These are phyloP conservation scores for Cytospora piceicola DNA, from an alignment of 2,329 filamentous ascomycete species.

Conservation along the genomic window DNA sequence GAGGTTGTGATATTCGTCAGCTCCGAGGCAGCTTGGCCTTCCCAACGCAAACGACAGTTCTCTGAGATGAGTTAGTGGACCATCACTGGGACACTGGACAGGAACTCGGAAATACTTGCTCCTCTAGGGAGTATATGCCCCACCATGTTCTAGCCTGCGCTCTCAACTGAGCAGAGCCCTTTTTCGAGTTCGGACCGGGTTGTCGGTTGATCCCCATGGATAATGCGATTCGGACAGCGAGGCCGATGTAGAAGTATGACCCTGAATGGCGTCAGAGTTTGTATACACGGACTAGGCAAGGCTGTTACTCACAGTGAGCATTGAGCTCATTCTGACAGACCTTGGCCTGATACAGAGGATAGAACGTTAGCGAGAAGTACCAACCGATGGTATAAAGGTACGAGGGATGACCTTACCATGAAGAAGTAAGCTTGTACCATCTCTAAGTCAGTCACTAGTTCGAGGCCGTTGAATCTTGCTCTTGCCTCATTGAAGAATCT, in stretches of 20 bases:
- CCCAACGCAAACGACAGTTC: constrained; percentile 54
- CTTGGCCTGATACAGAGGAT: constrained; percentile 43
- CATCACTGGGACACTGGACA: not conserved
- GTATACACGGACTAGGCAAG: too few relatives aligned
- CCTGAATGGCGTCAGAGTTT: constrained; percentile 29
- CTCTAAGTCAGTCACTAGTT: constrained; percentile 50
- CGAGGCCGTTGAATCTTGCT: constrained; percentile 43
- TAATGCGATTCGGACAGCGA: constrained; percentile 51
- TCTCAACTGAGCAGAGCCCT: constrained; percentile 39
- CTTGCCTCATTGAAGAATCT: constrained; percentile 50
- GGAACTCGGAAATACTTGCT: constrained; percentile 37
- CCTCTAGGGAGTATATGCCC: constrained; percentile 50
- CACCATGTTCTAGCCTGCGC: constrained; percentile 52
- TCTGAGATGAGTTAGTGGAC: constrained; percentile 34
- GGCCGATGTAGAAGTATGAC: constrained; percentile 53
- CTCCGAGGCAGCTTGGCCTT: constrained; percentile 51
- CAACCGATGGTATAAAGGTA: not conserved
- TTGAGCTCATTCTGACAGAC: constrained; percentile 55
- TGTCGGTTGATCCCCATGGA: constrained; percentile 53
- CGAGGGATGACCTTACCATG: constrained; percentile 40
- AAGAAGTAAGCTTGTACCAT: constrained; percentile 53
- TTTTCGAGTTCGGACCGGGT: constrained; percentile 38
- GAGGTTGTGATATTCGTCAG: constrained; percentile 53
- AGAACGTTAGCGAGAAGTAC: not conserved
- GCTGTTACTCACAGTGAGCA: constrained; percentile 44